Evolutionary conservation across 177 flowering plant species (phyloP).

Genomic region (Vitis hybrid): DNA sequence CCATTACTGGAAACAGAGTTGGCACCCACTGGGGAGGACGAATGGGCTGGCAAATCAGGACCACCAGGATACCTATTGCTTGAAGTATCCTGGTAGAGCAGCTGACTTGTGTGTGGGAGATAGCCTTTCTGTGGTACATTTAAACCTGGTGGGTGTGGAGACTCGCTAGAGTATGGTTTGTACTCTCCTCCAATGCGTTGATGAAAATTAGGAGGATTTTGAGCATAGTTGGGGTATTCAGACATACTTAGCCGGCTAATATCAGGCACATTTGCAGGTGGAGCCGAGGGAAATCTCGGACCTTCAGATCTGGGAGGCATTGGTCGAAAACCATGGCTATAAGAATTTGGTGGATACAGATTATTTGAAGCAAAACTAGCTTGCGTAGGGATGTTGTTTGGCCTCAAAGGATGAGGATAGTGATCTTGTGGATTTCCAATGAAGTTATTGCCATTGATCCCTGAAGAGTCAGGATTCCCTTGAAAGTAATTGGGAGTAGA

Average conservation of each 20-base stretch:
- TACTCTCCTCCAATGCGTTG: constrained; percentile 37
- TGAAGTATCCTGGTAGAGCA: constrained; percentile 22
- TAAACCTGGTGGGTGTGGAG: constrained; percentile 20
- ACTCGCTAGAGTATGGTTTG: constrained; percentile 24
- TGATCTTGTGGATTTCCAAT: constrained; percentile 28
- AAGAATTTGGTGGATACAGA: constrained; percentile 35
- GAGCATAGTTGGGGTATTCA: constrained; percentile 30
- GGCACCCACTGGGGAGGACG: constrained; percentile 25
- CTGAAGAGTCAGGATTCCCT: constrained; percentile 31
- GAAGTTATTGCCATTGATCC: constrained; percentile 27
- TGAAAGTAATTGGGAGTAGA: constrained; percentile 32
- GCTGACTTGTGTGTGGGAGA: constrained; percentile 15
- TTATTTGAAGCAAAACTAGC: constrained; percentile 34
- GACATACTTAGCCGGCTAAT: constrained; percentile 45
- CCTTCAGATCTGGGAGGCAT: constrained; percentile 39
- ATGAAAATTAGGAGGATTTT: constrained; percentile 26
- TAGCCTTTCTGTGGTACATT: constrained; percentile 31
- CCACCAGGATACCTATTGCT: constrained; percentile 26
- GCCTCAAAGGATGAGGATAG: constrained; percentile 34
- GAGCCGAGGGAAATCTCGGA: constrained; percentile 30
- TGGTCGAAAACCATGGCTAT: constrained; percentile 28
- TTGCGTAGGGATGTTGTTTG: constrained; percentile 31
- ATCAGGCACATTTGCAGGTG: constrained; percentile 39
- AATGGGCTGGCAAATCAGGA: constrained; percentile 31
- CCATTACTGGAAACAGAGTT: constrained; percentile 26